Evolutionary conservation across 73 alveolate species (phyloP), one percentile per base, ranked within the genome.

Genomic region (Paramecium caudatum): DNA sequence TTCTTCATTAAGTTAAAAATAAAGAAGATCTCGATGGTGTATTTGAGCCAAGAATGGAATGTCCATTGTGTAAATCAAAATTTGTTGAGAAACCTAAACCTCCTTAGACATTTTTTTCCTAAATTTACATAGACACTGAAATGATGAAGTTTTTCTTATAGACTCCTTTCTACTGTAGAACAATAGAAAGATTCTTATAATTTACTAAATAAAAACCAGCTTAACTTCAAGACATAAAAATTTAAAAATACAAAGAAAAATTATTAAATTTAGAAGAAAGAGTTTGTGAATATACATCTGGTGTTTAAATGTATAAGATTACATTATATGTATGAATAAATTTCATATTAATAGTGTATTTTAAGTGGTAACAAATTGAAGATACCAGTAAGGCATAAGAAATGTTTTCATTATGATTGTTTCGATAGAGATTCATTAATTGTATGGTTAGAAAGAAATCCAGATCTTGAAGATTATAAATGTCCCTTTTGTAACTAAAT

Each of bases 11-110:
- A 43, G 62, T 21, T 0, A 74, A 74, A 74, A 21, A 39, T 12
- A 47, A 74, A 39, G 0, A 74, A 15, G 45, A 36, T 19, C 0
- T 36, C 16, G 88, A 39, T 13, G 88, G 88, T 16, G 62, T 43
- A 3, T 39, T 21, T 21, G 19, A 74, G 17, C 39, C 21, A 1
- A 2, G 19, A 19, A 43, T 39, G 16, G 45, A 3, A 4, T 74
- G 88, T 37, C 88, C 88, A 10, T 41, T 74, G 6, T 74, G 88
- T 43, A 45, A 74, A 41, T 41, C 62, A n/a, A 45, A 32, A n/a
- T 74, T 74, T 21, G 7, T 25, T 0, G n/a, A 27, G 7, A 10
- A 32, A 34, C 30, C 37, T 27, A 74, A 41, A 17, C 62, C 43
- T 45, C 88, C 88, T 3, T 30, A 9, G 10, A 33, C 27, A 43